These are phyloP conservation scores for Ophiostoma sp. DNA, from an alignment of 2,329 filamentous ascomycete species.

Conservation along the genomic window DNA sequence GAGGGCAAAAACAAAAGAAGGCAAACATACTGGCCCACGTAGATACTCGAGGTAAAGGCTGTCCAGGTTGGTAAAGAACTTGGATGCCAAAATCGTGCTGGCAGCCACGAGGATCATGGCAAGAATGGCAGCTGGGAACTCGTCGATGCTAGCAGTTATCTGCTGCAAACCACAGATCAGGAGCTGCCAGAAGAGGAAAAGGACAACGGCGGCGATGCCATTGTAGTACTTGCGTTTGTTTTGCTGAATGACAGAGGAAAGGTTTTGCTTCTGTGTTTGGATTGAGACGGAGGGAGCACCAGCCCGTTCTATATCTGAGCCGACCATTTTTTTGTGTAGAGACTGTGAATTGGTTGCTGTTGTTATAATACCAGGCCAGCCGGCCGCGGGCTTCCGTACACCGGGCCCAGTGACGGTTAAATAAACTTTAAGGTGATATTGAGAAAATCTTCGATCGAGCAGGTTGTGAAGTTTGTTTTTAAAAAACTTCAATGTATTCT, in stretches of 20 bases:
- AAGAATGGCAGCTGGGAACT: constrained; percentile 46
- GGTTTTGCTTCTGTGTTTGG: neutral
- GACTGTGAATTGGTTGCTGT: neutral
- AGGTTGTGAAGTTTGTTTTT: neutral
- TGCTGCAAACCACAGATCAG: constrained; percentile 43
- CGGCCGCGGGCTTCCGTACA: constrained; percentile 19
- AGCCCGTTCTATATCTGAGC: neutral
- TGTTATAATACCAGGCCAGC: constrained; percentile 15
- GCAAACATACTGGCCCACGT: constrained; percentile 23
- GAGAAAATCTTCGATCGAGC: too few species aligned
- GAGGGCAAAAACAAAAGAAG: neutral
- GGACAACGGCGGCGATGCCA: constrained; percentile 35
- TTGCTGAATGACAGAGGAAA: neutral
- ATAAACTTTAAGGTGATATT: neutral
- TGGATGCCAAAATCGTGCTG: constrained; percentile 33
- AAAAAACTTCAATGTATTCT: too few species aligned
- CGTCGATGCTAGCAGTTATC: constrained; percentile 33
- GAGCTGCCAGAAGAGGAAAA: constrained; percentile 43
- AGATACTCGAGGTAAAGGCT: constrained; percentile 30
- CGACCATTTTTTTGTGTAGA: neutral
- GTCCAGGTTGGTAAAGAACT: constrained; percentile 29
- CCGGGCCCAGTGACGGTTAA: constrained; percentile 21
- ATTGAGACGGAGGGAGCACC: neutral
- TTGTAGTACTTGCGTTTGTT: constrained; percentile 24
- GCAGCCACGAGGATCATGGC: constrained; percentile 43